Percentiles rank a stretch among this genome's conserved stretches.
Evolutionary conservation across 2,329 filamentous ascomycete species (phyloP).

Genomic region (Talaromyces sp.): DNA sequence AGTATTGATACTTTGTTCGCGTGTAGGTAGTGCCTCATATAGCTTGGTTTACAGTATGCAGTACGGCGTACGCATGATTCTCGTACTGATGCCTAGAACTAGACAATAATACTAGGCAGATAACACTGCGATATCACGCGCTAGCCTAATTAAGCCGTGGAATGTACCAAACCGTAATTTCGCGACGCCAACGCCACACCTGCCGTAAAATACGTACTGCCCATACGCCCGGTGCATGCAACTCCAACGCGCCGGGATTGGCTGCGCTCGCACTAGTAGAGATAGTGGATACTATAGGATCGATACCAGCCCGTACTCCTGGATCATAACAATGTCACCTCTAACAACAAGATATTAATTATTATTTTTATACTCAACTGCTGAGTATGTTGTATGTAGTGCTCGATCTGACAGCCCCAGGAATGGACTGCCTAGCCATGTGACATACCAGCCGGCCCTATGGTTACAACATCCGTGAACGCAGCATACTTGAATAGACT

Average conservation of each 20-base stretch:
- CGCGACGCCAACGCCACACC: neutral
- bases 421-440: neutral
- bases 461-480: neutral
- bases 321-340: too few relatives aligned
- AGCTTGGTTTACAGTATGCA: too few relatives aligned
- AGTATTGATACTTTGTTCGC: too few relatives aligned
- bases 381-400: neutral
- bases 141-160: neutral
- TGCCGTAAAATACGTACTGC: neutral
- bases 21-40: too few relatives aligned
- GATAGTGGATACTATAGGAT: neutral
- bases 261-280: neutral
- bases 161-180: neutral
- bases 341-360: too few relatives aligned
- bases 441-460: neutral
- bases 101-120: too few relatives aligned
- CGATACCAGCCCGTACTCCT: neutral
- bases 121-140: too few relatives aligned
- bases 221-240: neutral
- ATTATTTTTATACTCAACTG: too few relatives aligned
- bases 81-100: too few relatives aligned
- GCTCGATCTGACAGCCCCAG: neutral
- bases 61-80: too few relatives aligned
- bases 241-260: neutral
- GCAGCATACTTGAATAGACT: neutral